phyloP scores from a whole-genome alignment of 352 stramenopile species.

The Pythium coloratum region DNA sequence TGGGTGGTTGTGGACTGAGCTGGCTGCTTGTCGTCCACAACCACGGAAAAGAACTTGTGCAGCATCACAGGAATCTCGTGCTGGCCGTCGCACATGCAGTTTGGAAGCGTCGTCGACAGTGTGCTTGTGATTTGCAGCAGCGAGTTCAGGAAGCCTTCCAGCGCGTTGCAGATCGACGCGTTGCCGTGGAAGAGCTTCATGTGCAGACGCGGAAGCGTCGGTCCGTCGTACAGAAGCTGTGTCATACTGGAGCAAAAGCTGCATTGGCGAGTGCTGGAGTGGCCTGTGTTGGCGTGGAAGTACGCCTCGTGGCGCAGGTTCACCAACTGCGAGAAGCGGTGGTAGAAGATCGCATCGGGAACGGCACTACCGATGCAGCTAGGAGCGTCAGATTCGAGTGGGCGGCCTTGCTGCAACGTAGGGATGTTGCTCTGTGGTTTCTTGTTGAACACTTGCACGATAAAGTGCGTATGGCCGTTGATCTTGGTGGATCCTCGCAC shows the following conservation, averaged over 20 bases:
- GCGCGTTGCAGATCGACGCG: not conserved
- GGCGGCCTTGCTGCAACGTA: constrained; percentile 5
- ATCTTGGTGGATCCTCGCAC: constrained; percentile 47
- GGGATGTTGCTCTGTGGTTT: constrained; percentile 24
- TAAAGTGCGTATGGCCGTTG: constrained; percentile 47
- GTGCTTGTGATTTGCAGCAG: constrained; percentile 2
- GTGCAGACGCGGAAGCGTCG: constrained; percentile 10
- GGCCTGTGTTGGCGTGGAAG: constrained; percentile 17
- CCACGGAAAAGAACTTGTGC: constrained; percentile 3
- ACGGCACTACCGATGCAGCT: not conserved
- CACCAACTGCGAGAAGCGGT: constrained; percentile 19
- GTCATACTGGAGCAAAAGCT: constrained; percentile 11
- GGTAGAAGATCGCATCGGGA: constrained; percentile 6
- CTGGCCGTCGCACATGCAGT: constrained; percentile 15
- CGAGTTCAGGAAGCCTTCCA: constrained; percentile 20
- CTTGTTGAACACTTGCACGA: constrained; percentile 52
- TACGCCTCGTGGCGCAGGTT: constrained; percentile 24
- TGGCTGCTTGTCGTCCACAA: not conserved
- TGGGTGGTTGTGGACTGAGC: not conserved
- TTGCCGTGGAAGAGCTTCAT: constrained; percentile 18
- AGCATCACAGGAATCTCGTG: constrained; percentile 16
- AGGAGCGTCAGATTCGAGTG: too few species aligned
- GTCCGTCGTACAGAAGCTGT: constrained; percentile 6
- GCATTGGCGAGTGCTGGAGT: constrained; percentile 6
- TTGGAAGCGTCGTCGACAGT: not conserved